phyloP scores from a whole-genome alignment of 805 yeast genomes.

The Zygoascus ofunaensis region DNA sequence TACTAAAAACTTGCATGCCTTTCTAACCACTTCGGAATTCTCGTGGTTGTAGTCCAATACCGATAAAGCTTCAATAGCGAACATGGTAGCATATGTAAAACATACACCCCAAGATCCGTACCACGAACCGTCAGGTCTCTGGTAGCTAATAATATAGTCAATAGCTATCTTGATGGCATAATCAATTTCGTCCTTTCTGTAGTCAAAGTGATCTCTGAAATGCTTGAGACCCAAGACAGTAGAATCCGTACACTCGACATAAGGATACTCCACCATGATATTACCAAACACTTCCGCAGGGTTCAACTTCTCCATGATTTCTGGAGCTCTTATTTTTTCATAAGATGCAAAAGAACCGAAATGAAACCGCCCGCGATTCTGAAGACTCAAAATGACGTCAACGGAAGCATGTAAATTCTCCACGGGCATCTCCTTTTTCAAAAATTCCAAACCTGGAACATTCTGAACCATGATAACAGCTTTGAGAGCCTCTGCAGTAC shows the following conservation, averaged over 20 bases:
- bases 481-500: constrained; percentile 92
- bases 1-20: constrained; percentile 80
- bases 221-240: constrained; percentile 80
- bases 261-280: constrained; percentile 97
- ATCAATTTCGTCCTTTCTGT: constrained; percentile 56
- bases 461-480: constrained; percentile 87
- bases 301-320: constrained; percentile 64
- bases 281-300: constrained; percentile 98
- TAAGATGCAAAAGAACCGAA: constrained; percentile 90
- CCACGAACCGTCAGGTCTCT: constrained; percentile 85
- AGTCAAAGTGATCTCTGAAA: constrained; percentile 57
- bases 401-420: constrained; percentile 56
- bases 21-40: constrained; percentile 51
- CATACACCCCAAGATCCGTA: constrained; percentile 99
- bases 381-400: constrained; percentile 66
- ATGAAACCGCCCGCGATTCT: constrained; percentile 69
- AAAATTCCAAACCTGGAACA: constrained; percentile 42
- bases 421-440: constrained; percentile 45
- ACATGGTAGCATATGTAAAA: constrained; percentile 93
- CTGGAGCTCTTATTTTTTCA: constrained; percentile 76
- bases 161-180: constrained; percentile 68
- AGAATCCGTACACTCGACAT: constrained; percentile 97
- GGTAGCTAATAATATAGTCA: constrained; percentile 57
- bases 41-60: constrained; percentile 56
- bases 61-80: constrained; percentile 86